Evolutionary conservation across 1,284 basidiomycete species (phyloP).

Genomic region (Coniferiporia weirii): DNA sequence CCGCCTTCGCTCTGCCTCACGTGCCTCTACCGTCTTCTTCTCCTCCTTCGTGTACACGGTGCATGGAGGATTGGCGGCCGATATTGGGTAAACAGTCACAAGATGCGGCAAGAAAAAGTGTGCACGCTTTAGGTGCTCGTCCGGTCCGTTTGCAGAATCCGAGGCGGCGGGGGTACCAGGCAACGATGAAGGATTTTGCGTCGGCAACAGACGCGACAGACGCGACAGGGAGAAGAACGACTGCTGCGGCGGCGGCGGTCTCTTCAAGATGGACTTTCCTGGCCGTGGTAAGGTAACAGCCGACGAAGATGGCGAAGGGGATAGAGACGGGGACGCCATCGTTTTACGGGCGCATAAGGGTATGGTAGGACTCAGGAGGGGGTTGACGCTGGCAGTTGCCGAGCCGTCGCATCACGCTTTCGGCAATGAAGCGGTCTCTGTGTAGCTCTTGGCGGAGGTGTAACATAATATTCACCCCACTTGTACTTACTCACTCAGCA

Average conservation of each 20-base stretch:
- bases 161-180: conserved; percentile 9
- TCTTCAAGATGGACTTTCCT: conserved; percentile 74
- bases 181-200: conserved; percentile 30
- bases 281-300: conserved; percentile 71
- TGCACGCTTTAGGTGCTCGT: conserved; percentile 64
- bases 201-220: conserved; percentile 60
- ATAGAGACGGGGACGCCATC: conserved; percentile 25
- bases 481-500: too few species aligned
- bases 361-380: background rate
- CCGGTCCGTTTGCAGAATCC: conserved; percentile 20
- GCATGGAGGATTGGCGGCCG: conserved; percentile 71
- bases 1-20: conserved; percentile 56
- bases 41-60: conserved; percentile 70
- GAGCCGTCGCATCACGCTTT: background rate
- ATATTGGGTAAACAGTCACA: conserved; percentile 82
- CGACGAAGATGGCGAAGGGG: conserved; percentile 62
- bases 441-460: too few species aligned
- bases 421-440: background rate
- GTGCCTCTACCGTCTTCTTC: conserved; percentile 63
- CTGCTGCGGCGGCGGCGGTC: conserved; percentile 61
- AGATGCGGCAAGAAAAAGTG: conserved; percentile 83
- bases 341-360: conserved; percentile 3
- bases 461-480: too few species aligned
- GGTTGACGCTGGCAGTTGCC: background rate
- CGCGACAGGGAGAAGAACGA: conserved; percentile 62